A percentile compares a stretch with the other conserved stretches of the same genome.
These are phyloP conservation scores for Neonectria ditissima DNA, from an alignment of 2,329 filamentous ascomycete genomes.

Conservation along the genomic window DNA sequence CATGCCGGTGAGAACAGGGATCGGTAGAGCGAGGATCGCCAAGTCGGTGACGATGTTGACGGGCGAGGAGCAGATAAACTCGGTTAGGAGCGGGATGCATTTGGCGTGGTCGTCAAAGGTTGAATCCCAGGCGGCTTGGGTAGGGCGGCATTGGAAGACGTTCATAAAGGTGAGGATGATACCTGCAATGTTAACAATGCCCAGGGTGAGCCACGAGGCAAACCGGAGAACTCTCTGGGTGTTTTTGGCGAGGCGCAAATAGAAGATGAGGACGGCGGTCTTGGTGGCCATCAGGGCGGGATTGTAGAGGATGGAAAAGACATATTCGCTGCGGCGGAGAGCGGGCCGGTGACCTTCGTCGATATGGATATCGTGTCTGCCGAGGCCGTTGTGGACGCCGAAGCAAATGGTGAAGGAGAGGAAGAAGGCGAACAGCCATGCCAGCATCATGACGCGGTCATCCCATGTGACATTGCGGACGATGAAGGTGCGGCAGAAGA, in stretches of 20 bases:
- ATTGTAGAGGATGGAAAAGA: conserved; percentile 77
- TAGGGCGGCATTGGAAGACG: conserved; percentile 85
- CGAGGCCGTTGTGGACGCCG: conserved; percentile 73
- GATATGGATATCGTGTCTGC: conserved; percentile 74
- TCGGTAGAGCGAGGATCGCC: conserved; percentile 86
- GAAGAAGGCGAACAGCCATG: conserved; percentile 79
- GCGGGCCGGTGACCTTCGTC: conserved; percentile 57
- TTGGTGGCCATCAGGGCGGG: conserved; percentile 92
- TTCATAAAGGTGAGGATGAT: conserved; percentile 86
- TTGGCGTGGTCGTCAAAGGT: conserved; percentile 47
- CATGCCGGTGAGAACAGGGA: conserved; percentile 90
- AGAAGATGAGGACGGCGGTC: conserved; percentile 92
- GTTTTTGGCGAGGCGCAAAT: conserved; percentile 83
- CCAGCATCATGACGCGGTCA: conserved; percentile 83
- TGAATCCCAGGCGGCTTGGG: conserved; percentile 74
- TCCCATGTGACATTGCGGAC: conserved; percentile 79
- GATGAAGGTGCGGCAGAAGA: conserved; percentile 79
- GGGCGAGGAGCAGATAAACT: conserved; percentile 81
- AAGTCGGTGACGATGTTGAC: conserved; percentile 94
- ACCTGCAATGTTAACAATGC: conserved; percentile 83
- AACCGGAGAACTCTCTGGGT: conserved; percentile 80
- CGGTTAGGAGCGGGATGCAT: conserved; percentile 70
- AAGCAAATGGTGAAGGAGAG: conserved; percentile 75
- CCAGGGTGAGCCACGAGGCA: conserved; percentile 83
- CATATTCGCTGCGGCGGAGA: conserved; percentile 72